Evolutionary conservation across 176 grass and related monocot species (phyloP).

Genomic region (Ensete glaucum): DNA sequence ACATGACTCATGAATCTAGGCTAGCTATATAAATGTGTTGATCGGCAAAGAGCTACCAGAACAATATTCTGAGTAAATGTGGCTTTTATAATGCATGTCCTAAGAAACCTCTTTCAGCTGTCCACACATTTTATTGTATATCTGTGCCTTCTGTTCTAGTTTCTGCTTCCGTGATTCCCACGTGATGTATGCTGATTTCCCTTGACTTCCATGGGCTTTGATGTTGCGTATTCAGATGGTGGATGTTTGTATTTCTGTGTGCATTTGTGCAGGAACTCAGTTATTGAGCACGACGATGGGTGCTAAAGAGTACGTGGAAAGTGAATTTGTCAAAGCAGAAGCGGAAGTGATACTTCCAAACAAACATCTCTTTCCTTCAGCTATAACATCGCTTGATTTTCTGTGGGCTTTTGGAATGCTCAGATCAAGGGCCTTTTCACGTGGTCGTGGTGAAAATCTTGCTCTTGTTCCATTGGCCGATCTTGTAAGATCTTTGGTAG

Average conservation of each 20-base stretch:
- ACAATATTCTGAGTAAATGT: no score
- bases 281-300: slow-evolving; percentile 76
- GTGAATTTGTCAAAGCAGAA: slow-evolving; percentile 61
- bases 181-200: no score
- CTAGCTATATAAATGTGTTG: no score
- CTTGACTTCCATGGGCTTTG: no score
- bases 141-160: no score
- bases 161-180: no score
- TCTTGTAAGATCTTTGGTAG: slow-evolving; percentile 39
- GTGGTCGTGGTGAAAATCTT: slow-evolving; percentile 77
- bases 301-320: slow-evolving; percentile 76
- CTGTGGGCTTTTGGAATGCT: slow-evolving; percentile 86
- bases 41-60: no score
- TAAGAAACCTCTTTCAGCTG: no score
- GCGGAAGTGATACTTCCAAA: slow-evolving; percentile 51
- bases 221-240: background rate
- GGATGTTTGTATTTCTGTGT: background rate
- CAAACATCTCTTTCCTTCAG: slow-evolving; percentile 56
- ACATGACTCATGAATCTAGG: no score
- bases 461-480: slow-evolving; percentile 90
- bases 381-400: slow-evolving; percentile 66
- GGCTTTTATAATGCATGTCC: no score
- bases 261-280: slow-evolving; percentile 58
- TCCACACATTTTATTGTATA: no score
- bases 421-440: slow-evolving; percentile 79